These are phyloP conservation scores for Leishmania martiniquensis DNA, from an alignment of 208 protist genomes.

Conservation along the genomic window DNA sequence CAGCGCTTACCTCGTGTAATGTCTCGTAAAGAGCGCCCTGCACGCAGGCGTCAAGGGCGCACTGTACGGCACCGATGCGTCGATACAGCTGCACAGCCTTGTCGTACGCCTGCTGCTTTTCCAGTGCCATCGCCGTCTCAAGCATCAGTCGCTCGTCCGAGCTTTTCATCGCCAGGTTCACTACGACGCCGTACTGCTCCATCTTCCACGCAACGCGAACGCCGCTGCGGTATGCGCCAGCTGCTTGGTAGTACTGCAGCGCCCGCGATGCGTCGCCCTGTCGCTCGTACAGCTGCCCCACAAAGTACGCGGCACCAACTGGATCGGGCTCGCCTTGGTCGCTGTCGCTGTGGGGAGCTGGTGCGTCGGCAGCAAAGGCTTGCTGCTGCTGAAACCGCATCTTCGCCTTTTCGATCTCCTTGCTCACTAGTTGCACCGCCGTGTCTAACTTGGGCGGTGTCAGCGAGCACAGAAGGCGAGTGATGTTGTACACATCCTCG, in stretches of 20 bases:
- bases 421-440: constrained; percentile 84
- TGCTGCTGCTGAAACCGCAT: constrained; percentile 58
- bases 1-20: constrained; percentile 93
- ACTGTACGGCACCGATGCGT: constrained; percentile 90
- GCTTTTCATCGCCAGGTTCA: constrained; percentile 78
- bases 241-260: constrained; percentile 91
- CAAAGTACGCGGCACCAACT: constrained; percentile 92
- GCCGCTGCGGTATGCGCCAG: constrained; percentile 90
- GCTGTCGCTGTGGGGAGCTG: constrained; percentile 14
- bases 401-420: constrained; percentile 62
- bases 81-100: constrained; percentile 96
- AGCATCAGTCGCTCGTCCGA: constrained; percentile 84
- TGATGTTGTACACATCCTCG: constrained; percentile 88
- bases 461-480: constrained; percentile 90
- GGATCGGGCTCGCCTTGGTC: constrained; percentile 47
- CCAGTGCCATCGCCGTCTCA: constrained; percentile 89
- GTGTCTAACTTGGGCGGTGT: constrained; percentile 79
- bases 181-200: constrained; percentile 72
- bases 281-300: constrained; percentile 92
- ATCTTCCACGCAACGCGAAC: constrained; percentile 84
- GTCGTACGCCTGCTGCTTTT: constrained; percentile 84
- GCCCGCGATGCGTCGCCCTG: constrained; percentile 57
- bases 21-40: constrained; percentile 91
- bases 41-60: constrained; percentile 93
- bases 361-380: constrained; percentile 34